Evolutionary conservation across 2,329 filamentous ascomycete genomes (phyloP).

Genomic region (Ophioceras dolichostomum): DNA sequence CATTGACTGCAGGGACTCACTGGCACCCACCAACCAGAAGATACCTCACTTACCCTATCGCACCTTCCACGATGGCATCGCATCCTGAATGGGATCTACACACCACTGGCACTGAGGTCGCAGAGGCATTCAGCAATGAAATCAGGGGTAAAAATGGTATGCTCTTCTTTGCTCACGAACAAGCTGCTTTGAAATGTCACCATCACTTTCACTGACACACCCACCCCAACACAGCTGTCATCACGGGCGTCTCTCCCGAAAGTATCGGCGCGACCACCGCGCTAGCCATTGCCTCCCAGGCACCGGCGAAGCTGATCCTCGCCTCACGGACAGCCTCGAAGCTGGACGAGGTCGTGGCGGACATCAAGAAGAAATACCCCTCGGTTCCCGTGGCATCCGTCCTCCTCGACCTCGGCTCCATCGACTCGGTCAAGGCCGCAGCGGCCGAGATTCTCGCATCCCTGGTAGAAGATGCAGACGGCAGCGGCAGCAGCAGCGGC

Average conservation of each 20-base stretch:
- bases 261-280: constrained; percentile 28
- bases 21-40: too few relatives aligned
- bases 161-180: background rate
- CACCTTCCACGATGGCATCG: constrained; percentile 7
- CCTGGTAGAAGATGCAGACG: constrained; percentile 7
- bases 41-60: too few relatives aligned
- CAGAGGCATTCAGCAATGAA: constrained; percentile 4
- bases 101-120: constrained; percentile 10
- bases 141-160: constrained; percentile 8
- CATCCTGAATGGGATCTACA: constrained; percentile 6
- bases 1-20: too few relatives aligned
- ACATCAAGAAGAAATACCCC: constrained; percentile 21
- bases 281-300: constrained; percentile 29
- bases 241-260: constrained; percentile 27
- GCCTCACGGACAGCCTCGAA: constrained; percentile 30
- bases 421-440: constrained; percentile 19
- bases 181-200: background rate
- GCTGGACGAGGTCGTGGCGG: constrained; percentile 23
- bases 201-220: background rate
- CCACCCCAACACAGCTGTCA: too few relatives aligned
- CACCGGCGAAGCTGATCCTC: constrained; percentile 26
- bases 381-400: constrained; percentile 13
- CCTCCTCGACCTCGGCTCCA: constrained; percentile 19
- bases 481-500: too few relatives aligned
- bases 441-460: constrained; percentile 15